A percentile compares a stretch with the other conserved stretches of the same genome.
These are phyloP conservation scores for Ceratocystis harringtonii DNA, from an alignment of 2,329 filamentous ascomycete genomes.

Conservation along the genomic window DNA sequence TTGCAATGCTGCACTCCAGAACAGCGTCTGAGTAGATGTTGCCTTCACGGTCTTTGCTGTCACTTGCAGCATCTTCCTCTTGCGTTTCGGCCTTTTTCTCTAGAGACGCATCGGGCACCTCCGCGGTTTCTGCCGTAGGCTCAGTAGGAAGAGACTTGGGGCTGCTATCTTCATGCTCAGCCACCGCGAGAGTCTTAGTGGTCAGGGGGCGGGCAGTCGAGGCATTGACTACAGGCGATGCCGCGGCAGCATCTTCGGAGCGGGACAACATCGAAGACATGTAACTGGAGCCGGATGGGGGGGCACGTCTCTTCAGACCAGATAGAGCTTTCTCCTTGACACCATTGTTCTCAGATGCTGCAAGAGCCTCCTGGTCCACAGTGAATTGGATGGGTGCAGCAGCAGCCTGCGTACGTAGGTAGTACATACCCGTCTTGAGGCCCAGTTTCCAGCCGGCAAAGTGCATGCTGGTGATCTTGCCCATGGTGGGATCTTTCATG, in stretches of 20 bases:
- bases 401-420: constrained; percentile 92
- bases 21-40: constrained; percentile 95
- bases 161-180: constrained; percentile 48
- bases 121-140: constrained; percentile 48
- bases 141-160: constrained; percentile 65
- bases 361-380: constrained; percentile 89
- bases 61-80: constrained; percentile 57
- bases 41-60: constrained; percentile 60
- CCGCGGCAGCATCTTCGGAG: constrained; percentile 48
- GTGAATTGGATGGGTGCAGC: constrained; percentile 98
- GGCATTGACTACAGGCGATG: constrained; percentile 36
- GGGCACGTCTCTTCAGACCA: constrained; percentile 53
- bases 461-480: constrained; percentile 99
- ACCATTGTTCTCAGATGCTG: constrained; percentile 68
- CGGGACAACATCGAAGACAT: constrained; percentile 45
- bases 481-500: constrained; percentile 98
- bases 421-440: constrained; percentile 99
- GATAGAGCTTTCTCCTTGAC: constrained; percentile 39
- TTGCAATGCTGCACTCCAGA: constrained; percentile 90
- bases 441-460: constrained; percentile 98
- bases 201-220: constrained; percentile 47
- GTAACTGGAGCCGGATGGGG: constrained; percentile 38
- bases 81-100: constrained; percentile 40
- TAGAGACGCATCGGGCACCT: constrained; percentile 43
- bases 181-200: constrained; percentile 53